Base-by-base conservation (phyloP, 1,284 basidiomycete genomes). In the Fistulina hepatica region DNA sequence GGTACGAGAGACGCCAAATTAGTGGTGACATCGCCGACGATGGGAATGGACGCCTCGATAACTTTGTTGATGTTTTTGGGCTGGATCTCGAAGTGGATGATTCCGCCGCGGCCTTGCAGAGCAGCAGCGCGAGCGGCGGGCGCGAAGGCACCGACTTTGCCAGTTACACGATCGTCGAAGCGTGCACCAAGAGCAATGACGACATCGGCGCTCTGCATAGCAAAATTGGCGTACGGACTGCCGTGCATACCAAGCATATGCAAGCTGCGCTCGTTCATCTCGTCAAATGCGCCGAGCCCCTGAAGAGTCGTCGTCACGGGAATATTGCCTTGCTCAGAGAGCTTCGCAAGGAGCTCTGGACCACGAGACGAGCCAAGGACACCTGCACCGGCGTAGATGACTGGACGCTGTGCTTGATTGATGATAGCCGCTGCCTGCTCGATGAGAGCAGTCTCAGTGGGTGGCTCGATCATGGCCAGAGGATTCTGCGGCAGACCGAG, bases 201-300 rank as follows among this genome's bases (percentile, higher is more conserved):
- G 37, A 98, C 81, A 56, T 98, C 95, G 21, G 95, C 95, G 40
- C 88, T 69, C 63, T 98, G 94, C 75, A 98, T 97, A 3, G 94
- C 93, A 38, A 95, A 65, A 66, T 98, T 98, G 53, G 95, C 94
- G 54, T 97, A 97, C 2, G 93, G 92, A 11, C 81, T 81, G 4
- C 95, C 95, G 67, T 98, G 94, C 94, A 98, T 97, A 48, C 94
- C 94, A 41, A 98, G 78, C 94, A 98, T 97, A 62, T 97, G 92
- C 55, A 98, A 65, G 48, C 82, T 83, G 58, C 77, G 79, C 40
- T 82, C 77, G 60, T 91, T 76, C 43, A 72, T 74, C 70, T 98
- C 95, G 61, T 98, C 91, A 55, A 90, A 98, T 1, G 85, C 81
- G 43, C 94, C 95, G 26, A 98, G 80, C 43, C 93, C 94, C 56